These are phyloP conservation scores for Ophiostoma piceae DNA, from an alignment of 2,329 filamentous ascomycete species.

Conservation along the genomic window DNA sequence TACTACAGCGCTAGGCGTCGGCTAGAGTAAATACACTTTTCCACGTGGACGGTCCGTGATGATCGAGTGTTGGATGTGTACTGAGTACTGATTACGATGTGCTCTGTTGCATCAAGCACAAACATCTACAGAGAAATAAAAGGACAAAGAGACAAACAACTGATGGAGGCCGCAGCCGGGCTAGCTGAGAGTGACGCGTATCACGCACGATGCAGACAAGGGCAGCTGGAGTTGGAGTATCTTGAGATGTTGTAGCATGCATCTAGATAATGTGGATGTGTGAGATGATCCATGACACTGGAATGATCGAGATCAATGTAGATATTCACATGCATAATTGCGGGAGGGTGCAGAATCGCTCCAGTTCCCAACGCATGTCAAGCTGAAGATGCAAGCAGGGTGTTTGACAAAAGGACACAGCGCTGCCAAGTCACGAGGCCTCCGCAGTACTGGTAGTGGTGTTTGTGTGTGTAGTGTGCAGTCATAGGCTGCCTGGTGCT, in stretches of 20 bases:
- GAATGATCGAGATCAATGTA: neutral
- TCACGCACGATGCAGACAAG: neutral
- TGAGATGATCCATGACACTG: neutral
- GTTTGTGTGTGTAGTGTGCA: too few species aligned
- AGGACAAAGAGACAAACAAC: neutral
- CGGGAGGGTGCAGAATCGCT: neutral
- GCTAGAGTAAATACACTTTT: conserved; percentile 6
- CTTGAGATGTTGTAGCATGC: too few species aligned
- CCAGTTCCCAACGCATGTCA: neutral
- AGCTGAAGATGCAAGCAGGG: neutral
- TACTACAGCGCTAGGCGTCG: neutral
- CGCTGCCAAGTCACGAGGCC: neutral
- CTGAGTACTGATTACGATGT: neutral
- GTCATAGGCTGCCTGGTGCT: neutral
- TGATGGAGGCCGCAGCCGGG: neutral
- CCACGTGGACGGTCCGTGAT: neutral
- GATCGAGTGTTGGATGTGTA: neutral
- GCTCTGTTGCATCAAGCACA: neutral
- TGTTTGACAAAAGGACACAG: conserved; percentile 3
- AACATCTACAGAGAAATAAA: neutral
- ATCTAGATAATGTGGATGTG: neutral
- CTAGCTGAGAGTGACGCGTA: neutral
- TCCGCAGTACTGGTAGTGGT: neutral
- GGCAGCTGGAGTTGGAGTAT: neutral
- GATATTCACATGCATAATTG: neutral